Evolutionary conservation across 1,139 yeast genomes (phyloP).

Genomic region (Diutina sp.): DNA sequence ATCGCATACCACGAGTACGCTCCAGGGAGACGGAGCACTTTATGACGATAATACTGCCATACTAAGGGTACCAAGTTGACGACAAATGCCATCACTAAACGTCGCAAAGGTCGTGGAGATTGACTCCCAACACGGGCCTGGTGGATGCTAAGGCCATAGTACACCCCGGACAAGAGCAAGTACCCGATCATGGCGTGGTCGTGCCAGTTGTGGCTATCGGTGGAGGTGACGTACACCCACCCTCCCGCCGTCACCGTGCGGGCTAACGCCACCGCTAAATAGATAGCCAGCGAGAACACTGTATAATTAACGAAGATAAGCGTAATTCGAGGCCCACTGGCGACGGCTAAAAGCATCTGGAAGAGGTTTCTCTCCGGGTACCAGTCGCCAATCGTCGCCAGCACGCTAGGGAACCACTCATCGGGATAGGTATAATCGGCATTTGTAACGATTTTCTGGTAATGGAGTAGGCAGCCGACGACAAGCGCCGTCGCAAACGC

Average conservation of each 20-base stretch:
- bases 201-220: not conserved
- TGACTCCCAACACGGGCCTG: not conserved
- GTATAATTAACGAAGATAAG: not conserved
- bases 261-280: not conserved
- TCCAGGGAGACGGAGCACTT: not conserved
- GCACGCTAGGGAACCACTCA: constrained; percentile 2
- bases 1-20: constrained; percentile 1
- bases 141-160: not conserved
- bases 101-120: not conserved
- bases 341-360: not conserved
- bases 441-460: not conserved
- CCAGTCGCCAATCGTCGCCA: constrained; percentile 3
- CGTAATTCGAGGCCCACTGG: not conserved
- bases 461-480: not conserved
- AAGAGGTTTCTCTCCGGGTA: not conserved
- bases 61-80: not conserved
- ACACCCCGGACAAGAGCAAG: not conserved
- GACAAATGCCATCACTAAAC: not conserved
- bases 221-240: not conserved
- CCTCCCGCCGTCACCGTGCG: not conserved
- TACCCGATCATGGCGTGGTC: not conserved
- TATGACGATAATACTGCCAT: constrained; percentile 1
- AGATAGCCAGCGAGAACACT: not conserved
- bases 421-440: not conserved
- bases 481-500: not conserved